A percentile compares a stretch with the other conserved stretches of the same genome.
phyloP scores from a whole-genome alignment of 257 asterid genomes.

The Anisodus acutangulus region DNA sequence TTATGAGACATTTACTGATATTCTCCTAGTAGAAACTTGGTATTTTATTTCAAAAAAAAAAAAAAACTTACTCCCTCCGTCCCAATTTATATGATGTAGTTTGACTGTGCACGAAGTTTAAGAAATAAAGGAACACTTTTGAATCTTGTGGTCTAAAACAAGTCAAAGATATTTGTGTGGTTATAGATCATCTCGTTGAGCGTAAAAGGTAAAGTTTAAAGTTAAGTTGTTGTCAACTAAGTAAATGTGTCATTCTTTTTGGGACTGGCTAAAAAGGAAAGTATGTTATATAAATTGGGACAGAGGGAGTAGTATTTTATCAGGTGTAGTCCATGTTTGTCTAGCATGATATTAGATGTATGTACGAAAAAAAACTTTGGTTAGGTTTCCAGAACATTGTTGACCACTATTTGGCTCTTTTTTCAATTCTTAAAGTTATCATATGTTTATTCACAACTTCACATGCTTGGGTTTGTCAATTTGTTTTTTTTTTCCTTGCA shows the following conservation, averaged over 20 bases:
- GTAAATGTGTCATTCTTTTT: no score
- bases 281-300: no score
- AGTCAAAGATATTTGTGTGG: no score
- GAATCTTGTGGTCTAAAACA: no score
- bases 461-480: slow-evolving; percentile 4
- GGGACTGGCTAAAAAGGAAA: no score
- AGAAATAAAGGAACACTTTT: no score
- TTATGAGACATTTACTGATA: not conserved
- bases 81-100: no score
- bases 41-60: not conserved
- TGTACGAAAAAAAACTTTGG: not conserved
- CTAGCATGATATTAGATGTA: not conserved
- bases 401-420: not conserved
- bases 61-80: no score
- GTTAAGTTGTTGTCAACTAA: no score
- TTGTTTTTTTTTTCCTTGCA: not conserved
- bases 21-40: not conserved
- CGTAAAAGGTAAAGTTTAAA: no score
- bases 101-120: no score
- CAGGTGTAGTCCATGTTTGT: not conserved
- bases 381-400: not conserved
- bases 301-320: not conserved
- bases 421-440: not conserved
- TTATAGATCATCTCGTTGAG: no score
- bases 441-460: not conserved